These are phyloP conservation scores for Magnaporthiopsis incrustans DNA, from an alignment of 2,329 filamentous ascomycete species.

Conservation along the genomic window DNA sequence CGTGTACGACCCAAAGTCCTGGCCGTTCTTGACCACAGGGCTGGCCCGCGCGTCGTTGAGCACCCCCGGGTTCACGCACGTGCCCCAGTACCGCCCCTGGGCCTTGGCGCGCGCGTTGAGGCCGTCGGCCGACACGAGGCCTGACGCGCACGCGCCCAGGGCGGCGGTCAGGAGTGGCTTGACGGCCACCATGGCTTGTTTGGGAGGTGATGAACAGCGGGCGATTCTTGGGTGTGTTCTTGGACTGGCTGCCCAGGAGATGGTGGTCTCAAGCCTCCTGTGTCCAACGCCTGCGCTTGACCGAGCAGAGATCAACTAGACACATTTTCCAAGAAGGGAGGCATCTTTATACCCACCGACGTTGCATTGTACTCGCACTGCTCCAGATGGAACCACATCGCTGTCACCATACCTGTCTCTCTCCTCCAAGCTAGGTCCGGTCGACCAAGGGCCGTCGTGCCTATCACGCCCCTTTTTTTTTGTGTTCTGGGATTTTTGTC, in stretches of 20 bases:
- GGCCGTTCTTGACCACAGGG: constrained; percentile 36
- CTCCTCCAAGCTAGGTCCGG: no score
- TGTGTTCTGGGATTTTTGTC: not conserved
- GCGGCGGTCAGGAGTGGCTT: not conserved
- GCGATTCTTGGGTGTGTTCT: not conserved
- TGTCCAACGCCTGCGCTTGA: no score
- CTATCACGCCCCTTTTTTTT: not conserved
- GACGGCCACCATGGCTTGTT: not conserved
- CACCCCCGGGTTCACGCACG: constrained; percentile 50
- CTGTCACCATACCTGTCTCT: no score
- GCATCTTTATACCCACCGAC: not conserved
- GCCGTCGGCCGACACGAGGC: constrained; percentile 8
- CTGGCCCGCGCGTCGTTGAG: constrained; percentile 39
- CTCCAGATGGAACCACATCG: not conserved
- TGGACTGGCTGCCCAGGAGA: not conserved
- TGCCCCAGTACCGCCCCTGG: constrained; percentile 46
- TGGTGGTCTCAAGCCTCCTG: not conserved
- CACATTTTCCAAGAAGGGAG: not conserved
- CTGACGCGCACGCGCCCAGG: not conserved
- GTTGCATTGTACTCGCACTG: not conserved
- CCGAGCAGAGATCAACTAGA: not conserved
- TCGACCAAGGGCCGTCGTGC: not conserved
- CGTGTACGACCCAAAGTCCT: constrained; percentile 50
- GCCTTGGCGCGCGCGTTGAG: constrained; percentile 9
- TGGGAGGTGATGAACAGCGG: no score